Percentiles rank a stretch among this genome's conserved stretches.
These are phyloP conservation scores for Cryphonectria radicalis DNA, from an alignment of 2,329 filamentous ascomycete species.

Conservation along the genomic window DNA sequence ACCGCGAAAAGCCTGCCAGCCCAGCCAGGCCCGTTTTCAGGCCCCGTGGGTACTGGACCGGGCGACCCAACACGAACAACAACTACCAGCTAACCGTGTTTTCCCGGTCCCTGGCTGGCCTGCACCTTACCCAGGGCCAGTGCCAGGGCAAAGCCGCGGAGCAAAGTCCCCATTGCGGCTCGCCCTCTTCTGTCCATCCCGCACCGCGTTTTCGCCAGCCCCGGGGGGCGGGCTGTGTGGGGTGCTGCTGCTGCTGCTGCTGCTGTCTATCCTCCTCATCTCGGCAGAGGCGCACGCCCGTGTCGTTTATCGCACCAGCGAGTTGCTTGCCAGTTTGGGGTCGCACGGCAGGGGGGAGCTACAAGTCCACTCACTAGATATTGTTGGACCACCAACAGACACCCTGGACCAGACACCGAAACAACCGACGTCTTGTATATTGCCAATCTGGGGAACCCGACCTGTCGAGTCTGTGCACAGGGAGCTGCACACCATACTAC, in stretches of 20 bases:
- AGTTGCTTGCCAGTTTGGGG: not conserved
- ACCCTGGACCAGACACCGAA: not conserved
- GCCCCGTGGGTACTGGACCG: not conserved
- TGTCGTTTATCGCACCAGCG: not conserved
- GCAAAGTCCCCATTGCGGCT: not conserved
- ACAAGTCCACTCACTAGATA: not conserved
- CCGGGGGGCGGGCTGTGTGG: not conserved
- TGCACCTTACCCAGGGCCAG: not conserved
- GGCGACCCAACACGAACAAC: not conserved
- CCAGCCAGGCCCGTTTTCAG: not conserved
- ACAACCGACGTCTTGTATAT: not conserved
- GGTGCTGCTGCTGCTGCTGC: not conserved
- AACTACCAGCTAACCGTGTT: not conserved
- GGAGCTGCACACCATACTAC: constrained; percentile 2
- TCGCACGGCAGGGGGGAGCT: not conserved
- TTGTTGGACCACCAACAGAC: not conserved
- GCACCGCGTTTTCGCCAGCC: not conserved
- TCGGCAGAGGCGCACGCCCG: not conserved
- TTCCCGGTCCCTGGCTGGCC: not conserved
- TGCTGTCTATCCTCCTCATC: not conserved
- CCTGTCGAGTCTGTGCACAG: not conserved
- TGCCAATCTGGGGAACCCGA: not conserved
- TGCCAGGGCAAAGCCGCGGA: not conserved
- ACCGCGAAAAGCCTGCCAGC: not conserved
- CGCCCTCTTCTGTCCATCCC: not conserved